A percentile compares a stretch with the other conserved stretches of the same genome.
Conservation (phyloP, 176 grass and related monocot genomes). For the Musa beccarii region DNA sequence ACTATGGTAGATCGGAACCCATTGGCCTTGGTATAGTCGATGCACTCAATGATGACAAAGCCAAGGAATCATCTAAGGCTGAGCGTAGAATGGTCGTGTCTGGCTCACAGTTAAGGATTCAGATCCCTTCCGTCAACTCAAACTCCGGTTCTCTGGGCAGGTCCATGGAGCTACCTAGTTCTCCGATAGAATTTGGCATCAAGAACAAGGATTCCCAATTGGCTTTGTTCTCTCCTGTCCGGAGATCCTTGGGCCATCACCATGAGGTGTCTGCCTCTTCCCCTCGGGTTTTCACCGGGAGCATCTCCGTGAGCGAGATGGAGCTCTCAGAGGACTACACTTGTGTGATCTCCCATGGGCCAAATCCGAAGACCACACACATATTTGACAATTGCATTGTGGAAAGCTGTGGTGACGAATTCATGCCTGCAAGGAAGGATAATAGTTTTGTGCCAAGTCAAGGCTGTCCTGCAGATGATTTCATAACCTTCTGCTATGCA, state of each 20-base stretch:
- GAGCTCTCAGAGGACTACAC: slow-evolving; percentile 57
- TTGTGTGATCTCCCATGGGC: slow-evolving; percentile 48
- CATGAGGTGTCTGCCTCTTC: slow-evolving; percentile 13
- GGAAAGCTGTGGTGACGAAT: slow-evolving; percentile 23
- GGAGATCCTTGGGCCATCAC: slow-evolving; percentile 20
- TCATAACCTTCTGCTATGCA: slow-evolving; percentile 28
- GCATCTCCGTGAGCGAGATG: slow-evolving; percentile 20
- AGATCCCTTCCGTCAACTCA: slow-evolving; percentile 3
- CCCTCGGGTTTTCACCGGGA: background rate
- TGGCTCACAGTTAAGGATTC: slow-evolving; percentile 15
- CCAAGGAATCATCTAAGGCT: background rate
- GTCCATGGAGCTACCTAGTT: background rate
- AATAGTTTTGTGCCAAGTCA: background rate
- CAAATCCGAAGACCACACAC: slow-evolving; percentile 52
- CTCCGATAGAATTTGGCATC: slow-evolving; percentile 61
- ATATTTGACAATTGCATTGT: slow-evolving; percentile 58
- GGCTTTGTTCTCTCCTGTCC: slow-evolving; percentile 41
- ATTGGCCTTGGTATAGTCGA: slow-evolving; percentile 15
- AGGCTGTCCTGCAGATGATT: slow-evolving; percentile 4
- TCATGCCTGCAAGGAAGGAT: background rate
- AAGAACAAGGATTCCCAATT: slow-evolving; percentile 59
- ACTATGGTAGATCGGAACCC: background rate
- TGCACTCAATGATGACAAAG: slow-evolving; percentile 3
- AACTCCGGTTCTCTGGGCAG: background rate
- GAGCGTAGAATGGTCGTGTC: slow-evolving; percentile 16